Evolutionary conservation across 1,139 yeast genomes (phyloP), one percentile per base, ranked within the genome.

Genomic region (Pichia sp.): DNA sequence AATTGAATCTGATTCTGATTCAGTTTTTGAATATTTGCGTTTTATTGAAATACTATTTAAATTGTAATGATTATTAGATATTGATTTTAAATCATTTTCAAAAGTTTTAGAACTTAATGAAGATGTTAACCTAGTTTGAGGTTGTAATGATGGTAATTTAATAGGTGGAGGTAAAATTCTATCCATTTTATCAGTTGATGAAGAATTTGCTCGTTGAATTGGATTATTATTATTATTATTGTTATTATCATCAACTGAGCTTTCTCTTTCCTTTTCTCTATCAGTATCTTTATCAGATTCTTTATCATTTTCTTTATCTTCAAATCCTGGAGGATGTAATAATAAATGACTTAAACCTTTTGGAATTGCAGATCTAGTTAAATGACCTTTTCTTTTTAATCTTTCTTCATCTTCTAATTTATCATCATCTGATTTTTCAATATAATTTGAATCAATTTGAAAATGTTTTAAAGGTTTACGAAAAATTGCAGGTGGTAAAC

Each of bases 401-500:
- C 71, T 59, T 49, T 70, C 76, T 50, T 67, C 71, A 51, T 71
- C 76, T 54, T 73, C 77, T 24, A 56, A 42, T 41, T 57, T 59
- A 43, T 72, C 77, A 25, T 67, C 69, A 49, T 68, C 74, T 7
- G 66, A 59, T 43, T 55, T 59, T 38, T 58, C 56, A 37, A 60
- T 51, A 40, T 58, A 52, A 40, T 57, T 55, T 2, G 64, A 54
- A 30, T 62, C 63, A 16, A 64, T 51, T 8, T 63, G 58, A 45
- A 62, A 64, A 49, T 65, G 66, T 30, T 61, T 54, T 32, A 63
- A 53, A 7, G 67, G 68, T 38, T 68, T 67, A 51, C 80, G 65
- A 9, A 68, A 68, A 22, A 70, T 62, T 1, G 79, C 79, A 11
- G 80, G 79, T n/a, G 80, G 79, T 73, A 75, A 70, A 23, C 78